Evolutionary conservation across 176 grass and related monocot genomes (phyloP), one percentile per base, ranked within the genome.

Genomic region (Hsuehochloa calcarea): DNA sequence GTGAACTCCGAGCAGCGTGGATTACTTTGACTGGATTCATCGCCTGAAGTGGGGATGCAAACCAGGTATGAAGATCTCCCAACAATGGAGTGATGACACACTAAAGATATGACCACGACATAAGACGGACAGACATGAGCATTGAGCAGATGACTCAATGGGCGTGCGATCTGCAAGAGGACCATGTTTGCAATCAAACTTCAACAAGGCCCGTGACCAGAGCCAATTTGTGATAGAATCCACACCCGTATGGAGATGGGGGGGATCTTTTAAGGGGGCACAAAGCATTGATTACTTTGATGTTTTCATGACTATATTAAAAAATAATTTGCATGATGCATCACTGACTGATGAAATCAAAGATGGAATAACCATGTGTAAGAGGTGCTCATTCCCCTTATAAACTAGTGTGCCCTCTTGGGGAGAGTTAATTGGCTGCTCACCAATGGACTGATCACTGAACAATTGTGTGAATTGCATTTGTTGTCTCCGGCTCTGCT

Each of bases 381-480:
- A 67, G 77, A 50, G 8, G 19, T 65, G 29, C 62, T 37, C 61
- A 37, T 66, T 50, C 2, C 16, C 77, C 61, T 27, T 25, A 47
- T 47, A 27, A 10, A 19, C 20, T 20, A 13, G 22, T 59, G 22
- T 59, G 74, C 61, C 38, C 25, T 64, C 26, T 49, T 1, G 10
- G 3, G 8, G 27, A 46, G 10, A 34, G 52, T 58, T 72, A 71
- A 52, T 51, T 16, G 20, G 5, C 54, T 83, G 26, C 84, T 88
- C 50, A 91, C 90, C 79, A 23, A 92, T 68, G 76, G 84, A 88
- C 37, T 93, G 51, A 83, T 93, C 82, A 71, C 84, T 88, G 74
- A 90, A 91, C 92, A 90, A 90, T 72, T 44, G 91, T 74, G 75
- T 92, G 86, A 73, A 91, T 87, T 39, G 81, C 77, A 46, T 83